phyloP scores from a whole-genome alignment of 2,329 filamentous ascomycete genomes.

The Zymoseptoria ardabiliae region DNA sequence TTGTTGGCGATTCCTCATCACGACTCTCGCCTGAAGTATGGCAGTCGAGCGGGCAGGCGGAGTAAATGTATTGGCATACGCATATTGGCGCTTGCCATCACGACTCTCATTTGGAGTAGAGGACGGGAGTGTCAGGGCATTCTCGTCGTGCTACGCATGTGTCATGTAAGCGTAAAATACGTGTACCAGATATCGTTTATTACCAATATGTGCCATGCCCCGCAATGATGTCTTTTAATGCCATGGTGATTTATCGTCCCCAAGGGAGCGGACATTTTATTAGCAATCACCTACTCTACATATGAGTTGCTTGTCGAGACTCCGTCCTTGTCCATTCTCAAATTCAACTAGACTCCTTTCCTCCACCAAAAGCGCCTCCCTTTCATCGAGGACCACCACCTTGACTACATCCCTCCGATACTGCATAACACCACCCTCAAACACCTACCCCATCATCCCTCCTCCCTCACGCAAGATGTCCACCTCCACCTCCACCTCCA shows the following conservation, averaged over 20 bases:
- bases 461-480: constrained; percentile 7
- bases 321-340: neutral
- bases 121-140: too few species aligned
- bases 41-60: too few species aligned
- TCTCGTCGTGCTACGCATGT: neutral
- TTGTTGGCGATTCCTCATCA: too few species aligned
- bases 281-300: neutral
- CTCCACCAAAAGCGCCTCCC: neutral
- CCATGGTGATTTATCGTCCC: neutral
- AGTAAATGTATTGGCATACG: too few species aligned
- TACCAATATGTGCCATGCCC: neutral
- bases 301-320: neutral
- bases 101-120: too few species aligned
- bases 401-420: neutral
- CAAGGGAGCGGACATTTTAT: neutral
- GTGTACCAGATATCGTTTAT: neutral
- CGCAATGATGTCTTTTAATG: neutral
- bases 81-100: too few species aligned
- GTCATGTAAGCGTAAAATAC: neutral
- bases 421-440: neutral
- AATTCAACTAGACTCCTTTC: neutral
- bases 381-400: neutral
- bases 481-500: constrained; percentile 5
- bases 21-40: too few species aligned
- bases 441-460: neutral